Percentiles rank a stretch among this genome's conserved stretches.
Conservation (phyloP, 805 yeast species). For the Myxozyma vanderwaltii region DNA sequence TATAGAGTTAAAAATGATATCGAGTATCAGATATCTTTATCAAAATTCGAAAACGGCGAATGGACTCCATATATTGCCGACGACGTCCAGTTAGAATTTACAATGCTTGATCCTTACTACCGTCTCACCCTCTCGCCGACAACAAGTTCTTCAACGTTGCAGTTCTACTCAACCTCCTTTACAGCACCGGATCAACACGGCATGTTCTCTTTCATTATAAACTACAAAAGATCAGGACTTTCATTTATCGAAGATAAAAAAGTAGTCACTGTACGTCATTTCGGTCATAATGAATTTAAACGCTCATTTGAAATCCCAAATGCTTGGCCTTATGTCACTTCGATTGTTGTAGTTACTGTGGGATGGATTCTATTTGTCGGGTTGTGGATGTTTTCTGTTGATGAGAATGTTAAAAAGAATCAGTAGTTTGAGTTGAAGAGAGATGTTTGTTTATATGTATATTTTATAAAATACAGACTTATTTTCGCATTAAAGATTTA, state of each 20-base stretch:
- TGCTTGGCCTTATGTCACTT: slow-evolving; percentile 85
- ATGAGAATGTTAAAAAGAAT: slow-evolving; percentile 18
- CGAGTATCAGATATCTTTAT: slow-evolving; percentile 50
- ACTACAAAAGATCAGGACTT: slow-evolving; percentile 77
- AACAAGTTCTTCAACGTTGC: slow-evolving; percentile 45
- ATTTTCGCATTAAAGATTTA: no score
- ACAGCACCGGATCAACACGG: slow-evolving; percentile 95
- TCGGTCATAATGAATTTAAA: slow-evolving; percentile 92
- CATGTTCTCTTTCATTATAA: slow-evolving; percentile 80
- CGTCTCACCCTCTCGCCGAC: slow-evolving; percentile 63
- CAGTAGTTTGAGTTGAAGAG: no score
- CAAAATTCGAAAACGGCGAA: slow-evolving; percentile 51
- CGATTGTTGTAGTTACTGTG: slow-evolving; percentile 65
- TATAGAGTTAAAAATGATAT: slow-evolving; percentile 80
- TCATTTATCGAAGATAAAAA: slow-evolving; percentile 65
- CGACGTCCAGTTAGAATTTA: slow-evolving; percentile 79
- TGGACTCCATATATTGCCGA: slow-evolving; percentile 71
- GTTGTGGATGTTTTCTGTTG: slow-evolving; percentile 45
- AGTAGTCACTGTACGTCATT: slow-evolving; percentile 84
- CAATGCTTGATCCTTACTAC: slow-evolving; percentile 93
- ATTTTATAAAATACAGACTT: no score
- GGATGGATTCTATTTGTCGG: slow-evolving; percentile 81
- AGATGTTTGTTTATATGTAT: no score
- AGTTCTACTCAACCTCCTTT: slow-evolving; percentile 57
- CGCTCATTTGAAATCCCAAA: slow-evolving; percentile 92